Percentiles rank a stretch among this genome's conserved stretches.
Evolutionary conservation across 169 alveolate genomes (phyloP).

Genomic region (Cyclospora cayetanensis): DNA sequence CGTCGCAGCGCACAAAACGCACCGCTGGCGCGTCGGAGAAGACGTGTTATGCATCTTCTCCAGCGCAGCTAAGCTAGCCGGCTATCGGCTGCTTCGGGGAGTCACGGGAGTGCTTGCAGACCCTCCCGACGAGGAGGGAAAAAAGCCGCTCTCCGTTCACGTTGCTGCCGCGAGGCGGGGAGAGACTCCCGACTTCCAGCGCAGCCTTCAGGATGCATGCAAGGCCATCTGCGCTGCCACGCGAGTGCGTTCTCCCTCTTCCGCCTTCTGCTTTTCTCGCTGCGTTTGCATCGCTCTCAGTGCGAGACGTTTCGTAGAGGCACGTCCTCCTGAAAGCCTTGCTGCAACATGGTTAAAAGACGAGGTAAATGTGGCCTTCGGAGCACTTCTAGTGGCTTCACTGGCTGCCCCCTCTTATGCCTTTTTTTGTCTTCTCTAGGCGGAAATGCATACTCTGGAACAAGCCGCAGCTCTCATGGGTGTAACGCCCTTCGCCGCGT

Average conservation of each 20-base stretch:
- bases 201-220: constrained; percentile 1
- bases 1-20: constrained; percentile 20
- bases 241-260: background rate
- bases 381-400: too few species aligned
- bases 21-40: constrained; percentile 26
- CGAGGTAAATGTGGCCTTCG: too few species aligned
- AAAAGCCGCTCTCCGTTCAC: background rate
- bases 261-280: too few species aligned
- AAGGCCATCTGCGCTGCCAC: background rate
- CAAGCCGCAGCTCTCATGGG: constrained; percentile 54
- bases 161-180: constrained; percentile 9
- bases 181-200: background rate
- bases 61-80: background rate
- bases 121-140: background rate
- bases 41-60: constrained; percentile 37
- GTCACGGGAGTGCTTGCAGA: constrained; percentile 12
- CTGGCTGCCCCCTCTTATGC: too few species aligned
- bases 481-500: constrained; percentile 46
- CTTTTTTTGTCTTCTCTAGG: too few species aligned
- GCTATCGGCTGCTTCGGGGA: background rate
- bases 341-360: too few species aligned
- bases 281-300: too few species aligned
- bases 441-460: background rate
- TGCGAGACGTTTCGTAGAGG: too few species aligned
- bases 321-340: too few species aligned